Percentiles rank a stretch among this genome's conserved stretches.
phyloP scores from a whole-genome alignment of 2,329 filamentous ascomycete species.

The Acrodontium crateriforme region DNA sequence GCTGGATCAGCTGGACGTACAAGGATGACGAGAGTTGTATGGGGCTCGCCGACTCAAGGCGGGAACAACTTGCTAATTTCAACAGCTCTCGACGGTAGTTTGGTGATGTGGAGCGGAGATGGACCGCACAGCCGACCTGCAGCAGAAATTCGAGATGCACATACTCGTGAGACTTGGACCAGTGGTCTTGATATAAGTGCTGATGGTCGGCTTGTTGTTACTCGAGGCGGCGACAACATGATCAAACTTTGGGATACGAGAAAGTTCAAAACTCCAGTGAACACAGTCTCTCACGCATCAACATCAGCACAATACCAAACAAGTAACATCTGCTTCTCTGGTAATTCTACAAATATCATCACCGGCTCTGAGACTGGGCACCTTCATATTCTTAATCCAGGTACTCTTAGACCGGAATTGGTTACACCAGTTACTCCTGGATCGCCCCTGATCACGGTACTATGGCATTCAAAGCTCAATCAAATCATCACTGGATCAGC shows the following conservation, averaged over 20 bases:
- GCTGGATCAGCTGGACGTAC: slow-evolving; percentile 78
- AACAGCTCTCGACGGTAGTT: slow-evolving; percentile 73
- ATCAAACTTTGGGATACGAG: slow-evolving; percentile 96
- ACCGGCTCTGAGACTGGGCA: slow-evolving; percentile 78
- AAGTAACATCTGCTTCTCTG: slow-evolving; percentile 79
- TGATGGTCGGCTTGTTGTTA: slow-evolving; percentile 82
- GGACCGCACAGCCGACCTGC: slow-evolving; percentile 72
- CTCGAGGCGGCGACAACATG: slow-evolving; percentile 75
- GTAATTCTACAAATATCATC: slow-evolving; percentile 69
- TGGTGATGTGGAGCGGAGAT: slow-evolving; percentile 85
- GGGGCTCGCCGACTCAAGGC: slow-evolving; percentile 66
- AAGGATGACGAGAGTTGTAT: slow-evolving; percentile 84
- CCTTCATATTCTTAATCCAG: slow-evolving; percentile 85
- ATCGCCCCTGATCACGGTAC: slow-evolving; percentile 65
- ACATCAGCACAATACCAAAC: slow-evolving; percentile 74
- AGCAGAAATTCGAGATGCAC: slow-evolving; percentile 73
- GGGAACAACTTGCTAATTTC: slow-evolving; percentile 65
- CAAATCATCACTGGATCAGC: slow-evolving; percentile 91
- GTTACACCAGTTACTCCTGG: slow-evolving; percentile 81
- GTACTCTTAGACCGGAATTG: slow-evolving; percentile 71
- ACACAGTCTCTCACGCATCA: slow-evolving; percentile 63
- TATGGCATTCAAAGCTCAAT: slow-evolving; percentile 91
- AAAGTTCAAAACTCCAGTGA: slow-evolving; percentile 84
- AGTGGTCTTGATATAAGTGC: slow-evolving; percentile 80
- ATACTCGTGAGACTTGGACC: slow-evolving; percentile 75